Evolutionary conservation across 2,329 filamentous ascomycete species (phyloP).

Genomic region (Xylaria sp.): DNA sequence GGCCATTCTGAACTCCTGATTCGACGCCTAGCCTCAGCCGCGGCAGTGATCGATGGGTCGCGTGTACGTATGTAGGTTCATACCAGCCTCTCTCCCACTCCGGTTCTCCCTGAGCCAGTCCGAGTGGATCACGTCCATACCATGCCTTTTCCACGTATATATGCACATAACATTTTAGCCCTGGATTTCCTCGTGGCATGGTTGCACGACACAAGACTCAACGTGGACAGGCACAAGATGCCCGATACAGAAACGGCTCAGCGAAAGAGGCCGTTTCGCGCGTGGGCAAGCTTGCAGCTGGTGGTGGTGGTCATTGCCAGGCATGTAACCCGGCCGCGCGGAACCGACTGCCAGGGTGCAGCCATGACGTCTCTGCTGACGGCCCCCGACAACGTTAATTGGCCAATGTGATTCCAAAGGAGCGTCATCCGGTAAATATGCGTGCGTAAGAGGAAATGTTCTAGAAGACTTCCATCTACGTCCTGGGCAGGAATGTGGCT

Average conservation of each 20-base stretch:
- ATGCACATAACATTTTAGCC: not conserved
- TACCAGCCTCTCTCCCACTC: too few relatives aligned
- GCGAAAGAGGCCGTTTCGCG: too few relatives aligned
- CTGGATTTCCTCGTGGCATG: not conserved
- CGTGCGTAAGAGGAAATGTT: too few relatives aligned
- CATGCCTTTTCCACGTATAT: not conserved
- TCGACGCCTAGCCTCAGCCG: slow-evolving; percentile 24
- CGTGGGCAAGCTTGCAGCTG: not conserved
- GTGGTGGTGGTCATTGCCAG: too few relatives aligned
- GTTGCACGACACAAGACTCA: not conserved
- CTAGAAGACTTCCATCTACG: slow-evolving; percentile 1
- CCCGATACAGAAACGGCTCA: too few relatives aligned
- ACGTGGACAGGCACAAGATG: too few relatives aligned
- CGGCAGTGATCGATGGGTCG: slow-evolving; percentile 3
- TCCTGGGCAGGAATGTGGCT: too few relatives aligned
- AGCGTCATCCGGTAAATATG: not conserved
- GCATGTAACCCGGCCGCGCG: too few relatives aligned
- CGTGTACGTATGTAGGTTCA: too few relatives aligned
- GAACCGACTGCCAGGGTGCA: not conserved
- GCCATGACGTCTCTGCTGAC: not conserved
- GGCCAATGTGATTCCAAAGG: not conserved
- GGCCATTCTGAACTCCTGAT: slow-evolving; percentile 8
- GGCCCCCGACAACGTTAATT: not conserved
- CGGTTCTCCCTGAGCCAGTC: not conserved
- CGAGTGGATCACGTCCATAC: not conserved